A percentile compares a stretch with the other conserved stretches of the same genome.
These are phyloP conservation scores for Tricladium varicosporioides DNA, from an alignment of 2,329 filamentous ascomycete genomes.

Conservation along the genomic window DNA sequence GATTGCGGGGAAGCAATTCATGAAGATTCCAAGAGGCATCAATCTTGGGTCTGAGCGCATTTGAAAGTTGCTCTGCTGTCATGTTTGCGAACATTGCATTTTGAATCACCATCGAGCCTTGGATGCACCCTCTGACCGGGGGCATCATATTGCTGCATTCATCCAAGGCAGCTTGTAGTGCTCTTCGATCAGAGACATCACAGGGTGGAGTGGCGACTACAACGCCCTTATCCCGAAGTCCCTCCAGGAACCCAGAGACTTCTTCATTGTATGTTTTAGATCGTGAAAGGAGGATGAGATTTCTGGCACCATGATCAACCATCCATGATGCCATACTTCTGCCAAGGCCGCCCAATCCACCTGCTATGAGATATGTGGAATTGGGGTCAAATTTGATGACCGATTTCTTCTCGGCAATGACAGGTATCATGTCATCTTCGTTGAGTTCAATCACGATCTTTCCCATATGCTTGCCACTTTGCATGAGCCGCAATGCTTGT, in stretches of 20 bases:
- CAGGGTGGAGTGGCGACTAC: constrained; percentile 35
- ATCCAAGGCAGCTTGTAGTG: constrained; percentile 21
- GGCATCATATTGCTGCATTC: constrained; percentile 30
- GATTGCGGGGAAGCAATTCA: constrained; percentile 5
- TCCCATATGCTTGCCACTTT: too few relatives aligned
- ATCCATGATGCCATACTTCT: constrained; percentile 23
- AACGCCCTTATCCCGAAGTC: too few relatives aligned
- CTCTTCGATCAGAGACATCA: constrained; percentile 43
- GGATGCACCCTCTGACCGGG: constrained; percentile 44
- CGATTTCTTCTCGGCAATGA: too few relatives aligned
- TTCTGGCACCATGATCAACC: constrained; percentile 20
- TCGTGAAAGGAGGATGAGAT: constrained; percentile 32
- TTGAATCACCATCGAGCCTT: constrained; percentile 42
- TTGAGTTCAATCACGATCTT: too few relatives aligned
- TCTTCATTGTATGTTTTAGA: constrained; percentile 4
- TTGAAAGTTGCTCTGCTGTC: constrained; percentile 31
- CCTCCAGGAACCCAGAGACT: neutral
- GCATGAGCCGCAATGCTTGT: too few relatives aligned
- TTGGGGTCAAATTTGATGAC: constrained; percentile 12
- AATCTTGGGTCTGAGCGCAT: constrained; percentile 35
- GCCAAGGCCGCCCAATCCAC: constrained; percentile 32
- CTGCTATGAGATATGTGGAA: constrained; percentile 29
- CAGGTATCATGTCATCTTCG: too few relatives aligned
- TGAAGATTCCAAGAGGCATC: constrained; percentile 6
- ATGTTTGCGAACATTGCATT: constrained; percentile 3